These are phyloP conservation scores for Amborella trichopoda DNA, from an alignment of 164 flowering plant genomes.

Conservation along the genomic window DNA sequence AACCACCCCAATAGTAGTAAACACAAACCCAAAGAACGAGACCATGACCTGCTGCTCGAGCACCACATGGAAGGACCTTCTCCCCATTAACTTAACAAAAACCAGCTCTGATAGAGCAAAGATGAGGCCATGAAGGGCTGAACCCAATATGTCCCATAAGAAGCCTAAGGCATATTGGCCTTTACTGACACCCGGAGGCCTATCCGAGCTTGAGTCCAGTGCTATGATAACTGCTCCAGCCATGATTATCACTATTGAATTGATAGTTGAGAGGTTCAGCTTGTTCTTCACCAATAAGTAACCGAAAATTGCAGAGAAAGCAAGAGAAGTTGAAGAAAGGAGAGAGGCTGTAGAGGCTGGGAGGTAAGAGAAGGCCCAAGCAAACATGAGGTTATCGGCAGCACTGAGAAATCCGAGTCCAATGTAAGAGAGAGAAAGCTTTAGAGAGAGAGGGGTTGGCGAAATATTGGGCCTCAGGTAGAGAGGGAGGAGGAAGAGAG, in stretches of 20 bases:
- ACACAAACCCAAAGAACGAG: slow-evolving; percentile 53
- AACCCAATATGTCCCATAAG: slow-evolving; percentile 69
- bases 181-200: slow-evolving; percentile 31
- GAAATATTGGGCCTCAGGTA: slow-evolving; percentile 27
- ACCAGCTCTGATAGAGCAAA: slow-evolving; percentile 86
- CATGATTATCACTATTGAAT: slow-evolving; percentile 64
- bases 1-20: slow-evolving; percentile 64
- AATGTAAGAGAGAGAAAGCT: slow-evolving; percentile 46
- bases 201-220: slow-evolving; percentile 75
- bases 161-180: slow-evolving; percentile 60
- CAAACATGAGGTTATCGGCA: slow-evolving; percentile 82
- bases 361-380: slow-evolving; percentile 84
- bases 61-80: slow-evolving; percentile 79
- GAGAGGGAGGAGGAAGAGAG: slow-evolving; percentile 38
- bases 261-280: slow-evolving; percentile 41
- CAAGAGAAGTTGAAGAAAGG: slow-evolving; percentile 64
- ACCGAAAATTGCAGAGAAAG: slow-evolving; percentile 75
- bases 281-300: slow-evolving; percentile 56
- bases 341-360: slow-evolving; percentile 92
- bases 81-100: slow-evolving; percentile 57
- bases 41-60: slow-evolving; percentile 95
- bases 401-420: slow-evolving; percentile 75
- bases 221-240: slow-evolving; percentile 73
- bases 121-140: slow-evolving; percentile 89
- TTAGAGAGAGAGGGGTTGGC: slow-evolving; percentile 48